Evolutionary conservation across 331 rosid species (phyloP).

Genomic region (Acacia concinna): DNA sequence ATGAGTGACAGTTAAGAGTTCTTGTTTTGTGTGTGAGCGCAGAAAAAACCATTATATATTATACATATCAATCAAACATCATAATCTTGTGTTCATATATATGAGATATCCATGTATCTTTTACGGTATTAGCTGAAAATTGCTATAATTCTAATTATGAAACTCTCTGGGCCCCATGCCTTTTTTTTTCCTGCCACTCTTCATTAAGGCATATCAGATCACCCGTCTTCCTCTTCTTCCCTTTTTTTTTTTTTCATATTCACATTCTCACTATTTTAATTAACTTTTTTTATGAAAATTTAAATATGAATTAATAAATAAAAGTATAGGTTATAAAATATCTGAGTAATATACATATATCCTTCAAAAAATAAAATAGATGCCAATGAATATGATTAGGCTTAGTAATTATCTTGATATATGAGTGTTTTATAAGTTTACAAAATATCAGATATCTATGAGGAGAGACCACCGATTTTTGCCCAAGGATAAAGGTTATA

Average conservation of each 20-base stretch:
- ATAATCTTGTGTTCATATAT: constrained; percentile 11
- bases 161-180: constrained; percentile 32
- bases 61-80: constrained; percentile 28
- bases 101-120: constrained; percentile 2
- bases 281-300: too few species aligned
- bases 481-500: too few species aligned
- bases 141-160: constrained; percentile 5
- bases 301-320: too few species aligned
- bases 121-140: neutral
- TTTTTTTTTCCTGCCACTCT: neutral
- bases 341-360: too few species aligned
- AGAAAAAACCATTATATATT: constrained; percentile 11
- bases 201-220: neutral
- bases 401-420: too few species aligned
- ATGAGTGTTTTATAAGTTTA: too few species aligned
- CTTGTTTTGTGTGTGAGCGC: neutral
- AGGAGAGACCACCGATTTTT: too few species aligned
- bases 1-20: constrained; percentile 36
- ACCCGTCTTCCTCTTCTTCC: too few species aligned
- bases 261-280: neutral
- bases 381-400: too few species aligned
- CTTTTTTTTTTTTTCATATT: neutral
- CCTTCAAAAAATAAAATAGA: too few species aligned
- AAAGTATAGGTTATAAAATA: too few species aligned
- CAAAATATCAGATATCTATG: too few species aligned